Conservation (phyloP, 208 protist species). For the Endotrypanum monterogeii region DNA sequence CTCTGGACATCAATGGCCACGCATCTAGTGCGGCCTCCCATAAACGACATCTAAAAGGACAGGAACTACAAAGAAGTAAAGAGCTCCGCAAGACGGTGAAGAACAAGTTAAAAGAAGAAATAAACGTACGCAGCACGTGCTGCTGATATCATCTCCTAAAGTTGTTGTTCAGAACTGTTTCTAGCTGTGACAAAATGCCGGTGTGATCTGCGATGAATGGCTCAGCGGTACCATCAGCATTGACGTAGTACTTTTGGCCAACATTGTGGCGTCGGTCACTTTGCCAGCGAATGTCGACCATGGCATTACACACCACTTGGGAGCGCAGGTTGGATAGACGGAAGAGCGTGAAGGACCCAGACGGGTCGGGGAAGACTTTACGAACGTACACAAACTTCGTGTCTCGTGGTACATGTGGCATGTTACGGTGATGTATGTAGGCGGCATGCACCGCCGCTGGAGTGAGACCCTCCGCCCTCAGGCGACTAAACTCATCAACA, state of each 20-base stretch:
- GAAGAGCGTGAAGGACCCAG: conserved; percentile 78
- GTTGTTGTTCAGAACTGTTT: conserved; percentile 80
- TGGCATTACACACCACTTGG: conserved; percentile 82
- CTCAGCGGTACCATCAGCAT: conserved; percentile 74
- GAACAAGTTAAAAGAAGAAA: not conserved
- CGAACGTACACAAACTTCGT: conserved; percentile 91
- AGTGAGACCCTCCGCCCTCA: conserved; percentile 69
- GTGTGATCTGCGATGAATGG: conserved; percentile 86
- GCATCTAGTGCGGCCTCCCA: not conserved
- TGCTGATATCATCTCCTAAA: conserved; percentile 44
- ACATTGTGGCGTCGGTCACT: conserved; percentile 86
- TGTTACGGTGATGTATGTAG: conserved; percentile 79
- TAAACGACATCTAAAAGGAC: not conserved
- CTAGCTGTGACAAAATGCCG: conserved; percentile 75
- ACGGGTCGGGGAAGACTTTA: conserved; percentile 86
- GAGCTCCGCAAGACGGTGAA: not conserved
- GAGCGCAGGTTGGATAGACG: conserved; percentile 88
- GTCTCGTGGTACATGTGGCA: conserved; percentile 61
- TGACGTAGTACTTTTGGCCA: conserved; percentile 88
- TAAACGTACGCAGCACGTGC: not conserved
- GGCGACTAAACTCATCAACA: conserved; percentile 65
- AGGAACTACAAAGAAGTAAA: conserved; percentile 1
- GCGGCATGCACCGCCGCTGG: conserved; percentile 78
- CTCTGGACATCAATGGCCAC: not conserved
- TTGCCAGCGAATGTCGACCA: conserved; percentile 91